phyloP scores from a whole-genome alignment of 768 basidiomycete species.

The Fomitopsis serialis region DNA sequence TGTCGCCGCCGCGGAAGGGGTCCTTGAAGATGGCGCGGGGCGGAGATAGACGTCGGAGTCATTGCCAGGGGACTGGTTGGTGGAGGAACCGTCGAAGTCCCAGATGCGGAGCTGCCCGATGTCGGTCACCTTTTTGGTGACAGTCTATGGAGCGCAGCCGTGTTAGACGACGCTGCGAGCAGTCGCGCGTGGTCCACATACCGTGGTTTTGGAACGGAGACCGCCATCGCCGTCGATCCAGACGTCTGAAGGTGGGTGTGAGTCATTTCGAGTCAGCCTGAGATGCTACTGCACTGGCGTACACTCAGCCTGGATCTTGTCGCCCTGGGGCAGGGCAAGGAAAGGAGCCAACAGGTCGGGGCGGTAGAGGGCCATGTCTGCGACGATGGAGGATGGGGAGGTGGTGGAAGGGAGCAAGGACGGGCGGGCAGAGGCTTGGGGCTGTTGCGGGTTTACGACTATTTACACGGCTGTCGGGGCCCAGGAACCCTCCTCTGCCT shows the following conservation, averaged over 20 bases:
- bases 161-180: not conserved
- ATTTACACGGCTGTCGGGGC: slow-evolving; percentile 12
- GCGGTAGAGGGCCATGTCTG: slow-evolving; percentile 46
- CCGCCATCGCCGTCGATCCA: slow-evolving; percentile 97
- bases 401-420: slow-evolving; percentile 5
- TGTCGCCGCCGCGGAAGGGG: slow-evolving; percentile 98
- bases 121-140: slow-evolving; percentile 79
- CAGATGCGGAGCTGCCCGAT: slow-evolving; percentile 91
- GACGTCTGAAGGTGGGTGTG: slow-evolving; percentile 58
- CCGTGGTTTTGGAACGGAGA: slow-evolving; percentile 94
- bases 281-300: slow-evolving; percentile 18
- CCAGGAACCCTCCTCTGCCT: not conserved
- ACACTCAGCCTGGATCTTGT: slow-evolving; percentile 95
- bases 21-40: slow-evolving; percentile 96
- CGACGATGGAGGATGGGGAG: slow-evolving; percentile 5
- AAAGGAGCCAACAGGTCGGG: slow-evolving; percentile 88
- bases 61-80: slow-evolving; percentile 91
- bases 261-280: slow-evolving; percentile 10
- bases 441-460: slow-evolving; percentile 12
- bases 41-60: slow-evolving; percentile 99
- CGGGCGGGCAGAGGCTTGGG: slow-evolving; percentile 4
- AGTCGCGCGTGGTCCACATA: slow-evolving; percentile 29
- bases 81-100: slow-evolving; percentile 99
- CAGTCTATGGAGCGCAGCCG: slow-evolving; percentile 50
- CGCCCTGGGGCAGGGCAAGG: slow-evolving; percentile 85